Evolutionary conservation across 345 rosid species (phyloP).

Genomic region (Hirschfeldia incana): DNA sequence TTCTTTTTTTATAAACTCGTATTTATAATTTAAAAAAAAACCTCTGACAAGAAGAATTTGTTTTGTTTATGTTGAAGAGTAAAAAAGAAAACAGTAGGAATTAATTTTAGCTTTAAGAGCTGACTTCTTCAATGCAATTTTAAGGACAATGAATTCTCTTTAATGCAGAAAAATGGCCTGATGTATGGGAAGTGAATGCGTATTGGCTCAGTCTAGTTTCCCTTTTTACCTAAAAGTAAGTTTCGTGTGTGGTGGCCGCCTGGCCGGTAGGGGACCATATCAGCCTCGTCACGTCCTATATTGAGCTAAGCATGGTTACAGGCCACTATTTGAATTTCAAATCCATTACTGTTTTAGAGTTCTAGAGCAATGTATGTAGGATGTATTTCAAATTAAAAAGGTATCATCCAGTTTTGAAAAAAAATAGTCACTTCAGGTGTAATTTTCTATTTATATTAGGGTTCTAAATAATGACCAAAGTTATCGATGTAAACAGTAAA

Average conservation of each 20-base stretch:
- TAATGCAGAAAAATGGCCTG: neutral
- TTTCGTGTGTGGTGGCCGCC: neutral
- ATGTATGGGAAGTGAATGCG: neutral
- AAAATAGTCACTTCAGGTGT: neutral
- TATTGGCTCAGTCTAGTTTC: constrained; percentile 18
- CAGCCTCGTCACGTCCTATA: constrained; percentile 15
- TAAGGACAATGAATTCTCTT: neutral
- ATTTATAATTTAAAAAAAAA: neutral
- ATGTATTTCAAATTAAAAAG: neutral
- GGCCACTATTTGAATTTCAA: constrained; percentile 24
- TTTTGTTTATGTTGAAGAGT: neutral
- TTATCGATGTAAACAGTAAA: neutral
- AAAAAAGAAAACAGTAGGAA: neutral
- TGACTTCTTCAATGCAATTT: constrained; percentile 5
- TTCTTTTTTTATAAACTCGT: neutral
- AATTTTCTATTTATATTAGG: neutral
- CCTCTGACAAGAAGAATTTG: neutral
- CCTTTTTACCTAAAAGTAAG: neutral
- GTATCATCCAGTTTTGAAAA: neutral
- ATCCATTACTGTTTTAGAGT: neutral
- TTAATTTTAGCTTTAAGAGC: neutral
- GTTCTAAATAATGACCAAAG: neutral
- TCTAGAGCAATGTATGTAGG: neutral
- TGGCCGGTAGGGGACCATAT: constrained; percentile 20
- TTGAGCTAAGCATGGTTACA: neutral